Evolutionary conservation across 2,329 filamentous ascomycete species (phyloP), one percentile per base, ranked within the genome.

Genomic region (Aureobasidium pullulans): DNA sequence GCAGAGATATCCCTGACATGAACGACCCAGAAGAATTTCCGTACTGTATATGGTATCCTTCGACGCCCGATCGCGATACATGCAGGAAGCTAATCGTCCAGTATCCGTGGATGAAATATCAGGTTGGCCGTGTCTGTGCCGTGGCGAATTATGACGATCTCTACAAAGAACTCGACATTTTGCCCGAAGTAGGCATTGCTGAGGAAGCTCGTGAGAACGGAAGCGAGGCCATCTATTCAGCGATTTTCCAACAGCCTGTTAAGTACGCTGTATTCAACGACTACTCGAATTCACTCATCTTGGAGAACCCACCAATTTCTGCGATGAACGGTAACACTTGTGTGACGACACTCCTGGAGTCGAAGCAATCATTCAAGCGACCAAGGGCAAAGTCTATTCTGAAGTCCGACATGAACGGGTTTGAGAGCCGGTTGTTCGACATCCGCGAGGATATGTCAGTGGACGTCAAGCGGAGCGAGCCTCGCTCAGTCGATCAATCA

Each of bases 21-120:
- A 46, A 61, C 3, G 43, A 62, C 13, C 59, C 64, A 6, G 63
- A 67, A 4, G 60, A 65, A 1, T 47, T 67, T 15, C 74, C 73
- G 0, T 77, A 77, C 62, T 77, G 75, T 59, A 74, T 77, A 47
- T 77, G 74, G 73, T 62, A 75, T 61, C 75, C 75, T 0, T 68
- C 75, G 1, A 31, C 70, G 0, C 70, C 75, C 1, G 62, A 57
- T 1, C 71, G 76, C 59, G 68, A 71, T 1, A 77, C 72, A 0
- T 72, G 73, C 31, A 68, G 72, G 2, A 49, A 65, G 1, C 60
- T 78, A 16, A 69, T 65, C 4, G n/a, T 42, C 1, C 61, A 57
- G 1, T 75, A 69, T 62, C 72, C 72, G 0, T 13, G 62, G 6
- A 62, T 61, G 64, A 58, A 44, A 5, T 77, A 77, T 60, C 68